Conservation (phyloP, 805 yeast species). For the Brettanomyces anomalus region DNA sequence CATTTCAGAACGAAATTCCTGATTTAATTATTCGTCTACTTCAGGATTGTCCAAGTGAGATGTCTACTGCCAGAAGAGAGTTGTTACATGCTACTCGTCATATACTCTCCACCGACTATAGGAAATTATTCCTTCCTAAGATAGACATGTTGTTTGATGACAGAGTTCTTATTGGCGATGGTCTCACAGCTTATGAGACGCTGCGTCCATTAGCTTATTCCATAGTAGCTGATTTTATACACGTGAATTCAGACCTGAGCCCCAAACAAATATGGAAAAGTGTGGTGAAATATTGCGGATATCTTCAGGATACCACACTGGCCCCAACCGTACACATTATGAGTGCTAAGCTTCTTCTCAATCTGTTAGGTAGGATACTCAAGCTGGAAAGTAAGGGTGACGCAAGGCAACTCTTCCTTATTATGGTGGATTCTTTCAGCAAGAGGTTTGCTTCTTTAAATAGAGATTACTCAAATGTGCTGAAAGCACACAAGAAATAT, state of each 20-base stretch:
- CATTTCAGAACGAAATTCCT: slow-evolving; percentile 63
- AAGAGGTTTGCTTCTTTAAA: slow-evolving; percentile 72
- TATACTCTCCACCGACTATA: slow-evolving; percentile 82
- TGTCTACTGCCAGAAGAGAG: slow-evolving; percentile 87
- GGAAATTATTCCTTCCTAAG: slow-evolving; percentile 74
- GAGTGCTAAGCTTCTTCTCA: slow-evolving; percentile 86
- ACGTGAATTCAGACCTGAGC: slow-evolving; percentile 76
- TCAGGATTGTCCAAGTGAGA: slow-evolving; percentile 93
- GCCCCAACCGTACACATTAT: slow-evolving; percentile 89
- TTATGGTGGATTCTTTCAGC: slow-evolving; percentile 81
- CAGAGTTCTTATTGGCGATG: slow-evolving; percentile 81
- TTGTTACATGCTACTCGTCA: slow-evolving; percentile 90
- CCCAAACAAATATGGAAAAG: slow-evolving; percentile 83
- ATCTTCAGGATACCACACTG: slow-evolving; percentile 70
- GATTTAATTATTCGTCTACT: slow-evolving; percentile 76
- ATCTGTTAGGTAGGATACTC: slow-evolving; percentile 81
- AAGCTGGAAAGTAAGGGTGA: slow-evolving; percentile 75
- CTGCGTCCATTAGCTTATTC: slow-evolving; percentile 90
- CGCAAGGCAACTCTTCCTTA: slow-evolving; percentile 73
- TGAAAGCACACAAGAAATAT: slow-evolving; percentile 49
- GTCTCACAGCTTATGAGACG: slow-evolving; percentile 84
- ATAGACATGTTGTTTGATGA: slow-evolving; percentile 82
- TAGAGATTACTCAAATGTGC: slow-evolving; percentile 56
- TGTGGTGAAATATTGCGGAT: slow-evolving; percentile 70
- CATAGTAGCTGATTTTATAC: slow-evolving; percentile 92